Evolutionary conservation across 1,139 yeast genomes (phyloP), one percentile per base, ranked within the genome.

Genomic region (Magnusiomyces tetraspermus): DNA sequence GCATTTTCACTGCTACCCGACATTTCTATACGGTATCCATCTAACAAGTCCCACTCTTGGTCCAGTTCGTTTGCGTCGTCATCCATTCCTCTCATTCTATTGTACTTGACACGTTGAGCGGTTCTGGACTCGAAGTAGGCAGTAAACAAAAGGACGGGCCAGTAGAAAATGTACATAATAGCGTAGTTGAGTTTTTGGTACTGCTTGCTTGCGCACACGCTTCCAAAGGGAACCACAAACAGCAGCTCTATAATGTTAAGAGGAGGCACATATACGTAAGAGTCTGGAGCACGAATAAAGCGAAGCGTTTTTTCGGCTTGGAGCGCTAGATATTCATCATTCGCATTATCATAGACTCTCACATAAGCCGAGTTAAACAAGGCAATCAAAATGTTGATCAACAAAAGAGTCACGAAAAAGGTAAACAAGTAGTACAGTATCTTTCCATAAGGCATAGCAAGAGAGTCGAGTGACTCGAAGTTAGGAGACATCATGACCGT

Each of bases 271-370:
- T 81, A 88, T 46, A 87, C 85, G 62, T 85, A 82, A 55, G 81
- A 83, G 69, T 88, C 96, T 0, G 96, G 96, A 0, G 96, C 95
- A 59, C 96, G 77, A 52, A 87, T 80, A 63, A 85, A 88, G 57
- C 90, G 75, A 60, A 88, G 76, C 0, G 95, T 87, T 71, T 88
- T 86, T 59, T 85, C 85, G 3, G 96, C 87, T 59, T 85, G 85
- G 53, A 87, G 76, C 0, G 95, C 95, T 73, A 87, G 77, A 66
- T 84, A 88, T 66, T 88, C 95, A 63, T 84, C 86, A 28, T 83
- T 80, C 1, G 95, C 89, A 70, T 87, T 86, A 51, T 80, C 94
- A 54, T 83, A 85, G 58, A 88, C 87, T 54, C 80, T 79, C 44
- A 85, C 82, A 63, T 88, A 88, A 0, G 96, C 94, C 53, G 88